A percentile compares a stretch with the other conserved stretches of the same genome.
phyloP scores from a whole-genome alignment of 768 basidiomycete genomes.

The Psilocybe sp. region DNA sequence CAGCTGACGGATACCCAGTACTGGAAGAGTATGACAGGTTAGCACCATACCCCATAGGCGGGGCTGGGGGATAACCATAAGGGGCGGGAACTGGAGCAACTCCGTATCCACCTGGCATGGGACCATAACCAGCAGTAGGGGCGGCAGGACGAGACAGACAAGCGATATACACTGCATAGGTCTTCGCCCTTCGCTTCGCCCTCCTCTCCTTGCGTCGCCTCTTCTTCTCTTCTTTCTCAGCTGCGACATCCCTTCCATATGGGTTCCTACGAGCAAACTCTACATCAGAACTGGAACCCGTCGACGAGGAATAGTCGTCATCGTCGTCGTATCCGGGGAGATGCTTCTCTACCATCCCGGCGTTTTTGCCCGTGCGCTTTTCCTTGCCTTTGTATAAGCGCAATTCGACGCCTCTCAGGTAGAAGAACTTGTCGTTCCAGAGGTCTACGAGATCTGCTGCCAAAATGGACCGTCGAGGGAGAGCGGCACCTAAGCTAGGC shows the following conservation, averaged over 20 bases:
- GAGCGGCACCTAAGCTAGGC: conserved; percentile 41
- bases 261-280: conserved; percentile 25
- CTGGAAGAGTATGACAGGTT: not conserved
- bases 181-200: conserved; percentile 54
- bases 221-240: conserved; percentile 57
- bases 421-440: conserved; percentile 80
- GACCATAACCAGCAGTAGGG: conserved; percentile 3
- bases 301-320: conserved; percentile 38
- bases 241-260: conserved; percentile 52
- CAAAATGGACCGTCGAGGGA: conserved; percentile 53
- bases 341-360: conserved; percentile 52
- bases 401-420: conserved; percentile 71
- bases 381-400: conserved; percentile 79
- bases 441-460: conserved; percentile 72
- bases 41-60: conserved; percentile 1
- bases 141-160: conserved; percentile 33
- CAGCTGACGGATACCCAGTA: conserved; percentile 3
- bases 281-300: conserved; percentile 35
- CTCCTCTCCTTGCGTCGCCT: conserved; percentile 65
- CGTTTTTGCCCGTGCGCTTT: conserved; percentile 64
- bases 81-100: not conserved
- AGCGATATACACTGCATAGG: conserved; percentile 61
- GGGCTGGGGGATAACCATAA: conserved; percentile 10
- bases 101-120: conserved; percentile 20
- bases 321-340: conserved; percentile 46